These are phyloP conservation scores for Rhynchosporium secalis DNA, from an alignment of 2,329 filamentous ascomycete species.

Conservation along the genomic window DNA sequence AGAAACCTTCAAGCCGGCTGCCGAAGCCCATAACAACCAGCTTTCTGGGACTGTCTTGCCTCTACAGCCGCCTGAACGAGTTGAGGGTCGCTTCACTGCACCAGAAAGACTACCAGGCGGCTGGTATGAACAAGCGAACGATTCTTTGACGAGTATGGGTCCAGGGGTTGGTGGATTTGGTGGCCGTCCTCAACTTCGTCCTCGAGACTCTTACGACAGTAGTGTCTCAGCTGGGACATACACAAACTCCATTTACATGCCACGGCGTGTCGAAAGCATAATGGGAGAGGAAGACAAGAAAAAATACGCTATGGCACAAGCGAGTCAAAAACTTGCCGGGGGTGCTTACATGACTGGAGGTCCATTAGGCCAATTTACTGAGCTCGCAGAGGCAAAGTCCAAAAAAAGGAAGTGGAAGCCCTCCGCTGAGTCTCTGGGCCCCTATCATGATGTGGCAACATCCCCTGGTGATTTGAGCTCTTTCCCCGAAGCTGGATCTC, in stretches of 20 bases:
- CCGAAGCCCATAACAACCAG: conserved; percentile 50
- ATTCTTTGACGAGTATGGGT: conserved; percentile 61
- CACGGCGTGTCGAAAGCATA: conserved; percentile 62
- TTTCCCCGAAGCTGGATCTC: conserved; percentile 19
- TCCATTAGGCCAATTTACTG: conserved; percentile 49
- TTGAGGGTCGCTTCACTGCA: conserved; percentile 78
- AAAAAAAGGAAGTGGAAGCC: conserved; percentile 46
- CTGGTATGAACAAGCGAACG: conserved; percentile 69
- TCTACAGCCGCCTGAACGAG: conserved; percentile 69
- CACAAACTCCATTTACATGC: conserved; percentile 59
- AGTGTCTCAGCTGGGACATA: conserved; percentile 57
- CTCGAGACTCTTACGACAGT: conserved; percentile 67
- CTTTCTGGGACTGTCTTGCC: conserved; percentile 54
- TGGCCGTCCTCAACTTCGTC: conserved; percentile 46
- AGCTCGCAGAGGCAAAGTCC: conserved; percentile 49
- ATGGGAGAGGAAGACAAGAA: conserved; percentile 76
- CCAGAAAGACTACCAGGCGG: conserved; percentile 67
- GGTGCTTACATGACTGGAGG: conserved; percentile 43
- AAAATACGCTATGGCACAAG: conserved; percentile 71
- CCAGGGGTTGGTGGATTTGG: conserved; percentile 38
- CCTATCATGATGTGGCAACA: conserved; percentile 30
- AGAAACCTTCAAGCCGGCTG: conserved; percentile 72
- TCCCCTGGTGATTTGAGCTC: conserved; percentile 24
- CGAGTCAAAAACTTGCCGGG: conserved; percentile 44
- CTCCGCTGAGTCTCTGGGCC: conserved; percentile 41